phyloP scores from a whole-genome alignment of 495 filamentous ascomycete species.

The Aspergillus carlsbadensis region DNA sequence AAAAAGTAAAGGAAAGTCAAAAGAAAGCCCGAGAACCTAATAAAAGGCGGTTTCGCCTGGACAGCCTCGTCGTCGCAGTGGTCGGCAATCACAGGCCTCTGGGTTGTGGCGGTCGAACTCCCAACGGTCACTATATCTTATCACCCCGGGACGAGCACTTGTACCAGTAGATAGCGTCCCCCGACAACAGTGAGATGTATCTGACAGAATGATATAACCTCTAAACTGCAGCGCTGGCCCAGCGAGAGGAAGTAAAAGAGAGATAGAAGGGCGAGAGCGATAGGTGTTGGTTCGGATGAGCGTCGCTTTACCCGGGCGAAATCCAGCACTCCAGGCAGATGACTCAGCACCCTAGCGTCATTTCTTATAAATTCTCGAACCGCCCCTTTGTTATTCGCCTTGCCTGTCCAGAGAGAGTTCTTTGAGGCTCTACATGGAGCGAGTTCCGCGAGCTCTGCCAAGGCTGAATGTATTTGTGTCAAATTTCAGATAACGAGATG shows the following conservation, averaged over 20 bases:
- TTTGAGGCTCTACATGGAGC: neutral
- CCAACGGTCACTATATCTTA: slow-evolving; percentile 16
- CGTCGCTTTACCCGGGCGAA: slow-evolving; percentile 43
- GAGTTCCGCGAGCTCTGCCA: neutral
- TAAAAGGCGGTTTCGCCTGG: slow-evolving; percentile 10
- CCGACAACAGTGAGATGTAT: slow-evolving; percentile 1
- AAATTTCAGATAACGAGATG: no score
- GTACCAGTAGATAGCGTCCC: slow-evolving; percentile 13
- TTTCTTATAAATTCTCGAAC: slow-evolving; percentile 7
- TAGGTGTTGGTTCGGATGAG: slow-evolving; percentile 43
- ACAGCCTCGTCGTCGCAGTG: slow-evolving; percentile 16
- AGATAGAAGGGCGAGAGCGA: slow-evolving; percentile 24
- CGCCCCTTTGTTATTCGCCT: neutral
- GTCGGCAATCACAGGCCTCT: slow-evolving; percentile 23
- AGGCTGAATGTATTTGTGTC: no score
- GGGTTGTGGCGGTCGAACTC: slow-evolving; percentile 19
- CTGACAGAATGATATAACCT: neutral
- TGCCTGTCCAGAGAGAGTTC: neutral
- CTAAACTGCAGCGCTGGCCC: neutral
- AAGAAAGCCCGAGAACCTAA: slow-evolving; percentile 8
- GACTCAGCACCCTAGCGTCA: slow-evolving; percentile 35
- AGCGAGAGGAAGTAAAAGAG: slow-evolving; percentile 2
- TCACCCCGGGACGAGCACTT: slow-evolving; percentile 8
- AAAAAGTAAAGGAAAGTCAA: slow-evolving; percentile 6
- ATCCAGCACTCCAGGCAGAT: slow-evolving; percentile 35